Evolutionary conservation across 306 rosid genomes (phyloP).

Genomic region (Biancaea sappan): DNA sequence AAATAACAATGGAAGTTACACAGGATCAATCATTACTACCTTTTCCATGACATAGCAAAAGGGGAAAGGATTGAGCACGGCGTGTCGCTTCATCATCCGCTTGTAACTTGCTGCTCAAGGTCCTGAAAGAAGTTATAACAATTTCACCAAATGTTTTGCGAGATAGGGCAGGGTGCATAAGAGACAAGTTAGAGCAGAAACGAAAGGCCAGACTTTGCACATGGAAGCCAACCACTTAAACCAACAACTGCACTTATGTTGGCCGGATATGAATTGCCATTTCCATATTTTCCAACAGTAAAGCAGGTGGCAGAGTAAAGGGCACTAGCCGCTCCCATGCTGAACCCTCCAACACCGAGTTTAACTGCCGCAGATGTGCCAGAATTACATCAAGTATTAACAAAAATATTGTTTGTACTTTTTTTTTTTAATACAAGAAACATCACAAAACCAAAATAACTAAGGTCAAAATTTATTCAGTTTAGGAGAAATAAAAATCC

Average conservation of each 20-base stretch:
- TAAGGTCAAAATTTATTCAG: conserved; percentile 11
- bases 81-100: conserved; percentile 62
- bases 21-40: conserved; percentile 45
- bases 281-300: conserved; percentile 64
- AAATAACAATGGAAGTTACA: not conserved
- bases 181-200: conserved; percentile 29
- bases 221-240: conserved; percentile 98
- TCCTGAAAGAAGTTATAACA: conserved; percentile 49
- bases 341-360: conserved; percentile 95
- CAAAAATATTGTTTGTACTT: not conserved
- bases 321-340: conserved; percentile 97
- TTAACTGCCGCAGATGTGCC: conserved; percentile 59
- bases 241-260: conserved; percentile 80
- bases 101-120: conserved; percentile 62
- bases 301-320: conserved; percentile 84
- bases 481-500: not conserved
- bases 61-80: conserved; percentile 74
- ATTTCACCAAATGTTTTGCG: conserved; percentile 11
- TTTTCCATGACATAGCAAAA: conserved; percentile 91
- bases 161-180: not conserved
- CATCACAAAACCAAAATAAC: conserved; percentile 26
- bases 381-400: conserved; percentile 15
- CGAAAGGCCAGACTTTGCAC: conserved; percentile 69
- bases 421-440: not conserved
- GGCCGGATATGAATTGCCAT: conserved; percentile 68